Percentiles rank a stretch among this genome's conserved stretches.
phyloP scores from a whole-genome alignment of 2,329 filamentous ascomycete genomes.

The Eutypa lata region DNA sequence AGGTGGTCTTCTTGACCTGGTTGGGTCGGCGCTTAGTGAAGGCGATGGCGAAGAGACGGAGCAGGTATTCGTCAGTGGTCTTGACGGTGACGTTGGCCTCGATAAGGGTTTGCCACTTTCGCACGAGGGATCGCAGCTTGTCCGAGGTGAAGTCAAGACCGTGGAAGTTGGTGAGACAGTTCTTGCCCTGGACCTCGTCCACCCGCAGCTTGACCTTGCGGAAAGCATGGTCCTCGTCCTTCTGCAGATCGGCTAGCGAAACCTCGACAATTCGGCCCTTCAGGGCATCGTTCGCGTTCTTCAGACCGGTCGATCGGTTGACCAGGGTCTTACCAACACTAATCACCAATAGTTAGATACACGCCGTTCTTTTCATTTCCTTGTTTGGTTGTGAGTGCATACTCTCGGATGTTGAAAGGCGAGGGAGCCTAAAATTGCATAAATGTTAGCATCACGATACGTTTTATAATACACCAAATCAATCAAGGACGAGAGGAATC shows the following conservation, averaged over 20 bases:
- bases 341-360: slow-evolving; percentile 30
- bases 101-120: slow-evolving; percentile 99
- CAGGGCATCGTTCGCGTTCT: slow-evolving; percentile 99
- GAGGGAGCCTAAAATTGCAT: slow-evolving; percentile 73
- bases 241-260: slow-evolving; percentile 97
- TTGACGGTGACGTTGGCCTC: slow-evolving; percentile 99
- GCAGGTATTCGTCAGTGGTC: slow-evolving; percentile 99
- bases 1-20: slow-evolving; percentile 99
- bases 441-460: no score
- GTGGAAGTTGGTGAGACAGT: slow-evolving; percentile 99
- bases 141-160: slow-evolving; percentile 99
- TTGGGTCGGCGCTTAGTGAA: slow-evolving; percentile 99
- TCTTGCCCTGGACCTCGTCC: slow-evolving; percentile 99
- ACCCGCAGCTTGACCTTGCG: slow-evolving; percentile 99
- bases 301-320: slow-evolving; percentile 98
- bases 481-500: no score
- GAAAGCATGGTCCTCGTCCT: slow-evolving; percentile 99
- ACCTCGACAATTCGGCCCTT: slow-evolving; percentile 99
- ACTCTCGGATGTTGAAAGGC: slow-evolving; percentile 96
- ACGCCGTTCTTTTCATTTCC: slow-evolving; percentile 7
- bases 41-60: slow-evolving; percentile 97
- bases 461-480: no score
- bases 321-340: slow-evolving; percentile 99
- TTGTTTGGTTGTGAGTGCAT: slow-evolving; percentile 43
- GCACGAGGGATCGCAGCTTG: slow-evolving; percentile 98